phyloP scores from a whole-genome alignment of 225 moss, liverwort and hornwort genomes.

The Antitrichia curtipendula region DNA sequence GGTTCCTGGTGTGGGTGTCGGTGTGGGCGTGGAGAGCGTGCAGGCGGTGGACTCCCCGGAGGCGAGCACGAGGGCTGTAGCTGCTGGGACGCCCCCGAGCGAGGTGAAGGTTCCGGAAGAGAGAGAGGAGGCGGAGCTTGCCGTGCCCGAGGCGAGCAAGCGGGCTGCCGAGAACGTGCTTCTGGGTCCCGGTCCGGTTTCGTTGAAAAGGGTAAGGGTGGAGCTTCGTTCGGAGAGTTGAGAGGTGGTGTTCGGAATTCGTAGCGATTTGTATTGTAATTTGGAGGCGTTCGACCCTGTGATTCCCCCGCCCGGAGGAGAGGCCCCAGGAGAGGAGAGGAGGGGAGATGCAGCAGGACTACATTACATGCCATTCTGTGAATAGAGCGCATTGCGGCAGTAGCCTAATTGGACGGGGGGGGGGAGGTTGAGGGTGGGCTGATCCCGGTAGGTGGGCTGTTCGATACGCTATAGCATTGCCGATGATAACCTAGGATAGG shows the following conservation, averaged over 20 bases:
- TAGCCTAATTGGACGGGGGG: neutral
- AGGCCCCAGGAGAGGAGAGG: neutral
- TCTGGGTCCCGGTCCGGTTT: conserved; percentile 10
- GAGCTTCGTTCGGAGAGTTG: conserved; percentile 33
- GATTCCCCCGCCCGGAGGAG: neutral
- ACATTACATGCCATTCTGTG: neutral
- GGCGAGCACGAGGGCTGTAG: neutral
- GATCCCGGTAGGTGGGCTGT: neutral
- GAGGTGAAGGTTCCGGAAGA: conserved; percentile 11
- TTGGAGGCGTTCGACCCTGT: conserved; percentile 1
- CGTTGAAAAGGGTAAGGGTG: conserved; percentile 32
- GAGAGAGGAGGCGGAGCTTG: conserved; percentile 17
- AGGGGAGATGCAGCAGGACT: neutral
- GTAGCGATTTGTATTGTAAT: neutral
- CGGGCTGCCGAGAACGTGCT: neutral
- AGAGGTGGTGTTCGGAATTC: neutral
- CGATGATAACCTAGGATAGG: neutral
- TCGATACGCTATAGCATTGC: neutral
- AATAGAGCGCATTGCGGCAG: conserved; percentile 9
- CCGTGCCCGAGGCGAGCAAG: conserved; percentile 4
- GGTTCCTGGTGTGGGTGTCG: neutral
- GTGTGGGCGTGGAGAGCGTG: neutral
- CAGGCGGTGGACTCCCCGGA: conserved; percentile 1
- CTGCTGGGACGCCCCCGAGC: neutral
- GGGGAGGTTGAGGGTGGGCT: neutral